Percentiles rank a stretch among this genome's conserved stretches.
Conservation (phyloP, 768 basidiomycete species). For the Omphalotus guepiniiformis region DNA sequence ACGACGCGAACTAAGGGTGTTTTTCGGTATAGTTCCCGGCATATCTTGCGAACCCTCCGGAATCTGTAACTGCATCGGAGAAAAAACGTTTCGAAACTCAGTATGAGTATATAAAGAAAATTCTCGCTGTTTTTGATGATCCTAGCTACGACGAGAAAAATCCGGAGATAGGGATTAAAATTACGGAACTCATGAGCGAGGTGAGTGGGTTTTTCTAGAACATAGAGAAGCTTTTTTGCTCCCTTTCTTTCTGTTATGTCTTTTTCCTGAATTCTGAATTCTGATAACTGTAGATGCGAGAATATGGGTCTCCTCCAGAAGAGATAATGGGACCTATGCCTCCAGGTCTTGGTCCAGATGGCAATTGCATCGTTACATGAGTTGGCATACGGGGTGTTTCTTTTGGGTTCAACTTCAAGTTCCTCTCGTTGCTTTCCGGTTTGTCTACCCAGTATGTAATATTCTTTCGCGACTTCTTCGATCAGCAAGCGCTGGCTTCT, state of each 20-base stretch:
- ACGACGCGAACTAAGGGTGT: too few species aligned
- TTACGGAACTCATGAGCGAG: conserved; percentile 75
- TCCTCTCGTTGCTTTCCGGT: too few species aligned
- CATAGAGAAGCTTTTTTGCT: background rate
- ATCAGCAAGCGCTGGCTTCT: too few species aligned
- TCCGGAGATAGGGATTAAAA: conserved; percentile 34
- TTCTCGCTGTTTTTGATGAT: conserved; percentile 65
- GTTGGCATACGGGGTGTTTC: too few species aligned
- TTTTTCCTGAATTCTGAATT: background rate
- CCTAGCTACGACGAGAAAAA: conserved; percentile 55
- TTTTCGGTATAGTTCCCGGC: conserved; percentile 57
- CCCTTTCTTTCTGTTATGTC: background rate
- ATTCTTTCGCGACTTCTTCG: too few species aligned
- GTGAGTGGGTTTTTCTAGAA: conserved; percentile 29
- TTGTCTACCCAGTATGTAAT: too few species aligned
- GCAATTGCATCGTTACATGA: background rate
- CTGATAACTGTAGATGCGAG: conserved; percentile 59
- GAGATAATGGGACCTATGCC: conserved; percentile 85
- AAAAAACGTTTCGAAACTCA: conserved; percentile 63
- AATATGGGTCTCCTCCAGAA: conserved; percentile 68
- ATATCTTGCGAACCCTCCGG: conserved; percentile 58
- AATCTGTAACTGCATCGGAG: conserved; percentile 53
- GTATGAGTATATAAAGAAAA: conserved; percentile 45
- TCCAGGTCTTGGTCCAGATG: background rate
- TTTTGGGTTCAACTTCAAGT: too few species aligned